These are phyloP conservation scores for Blastocystis sp. DNA, from an alignment of 352 stramenopile genomes.

Conservation along the genomic window DNA sequence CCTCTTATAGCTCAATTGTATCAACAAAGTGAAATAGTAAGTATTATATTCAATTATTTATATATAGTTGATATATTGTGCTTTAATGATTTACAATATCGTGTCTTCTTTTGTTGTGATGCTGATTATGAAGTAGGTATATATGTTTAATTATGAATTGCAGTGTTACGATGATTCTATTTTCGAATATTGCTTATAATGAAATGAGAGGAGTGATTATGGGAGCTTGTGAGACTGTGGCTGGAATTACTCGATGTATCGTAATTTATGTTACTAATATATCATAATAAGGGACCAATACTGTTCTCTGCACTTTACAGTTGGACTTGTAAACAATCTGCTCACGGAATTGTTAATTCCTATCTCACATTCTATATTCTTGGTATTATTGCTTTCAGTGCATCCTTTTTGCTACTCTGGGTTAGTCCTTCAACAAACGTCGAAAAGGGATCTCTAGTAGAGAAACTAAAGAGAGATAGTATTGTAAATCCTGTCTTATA, in stretches of 20 bases:
- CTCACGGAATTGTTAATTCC: not conserved
- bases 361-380: slow-evolving; percentile 2
- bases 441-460: not conserved
- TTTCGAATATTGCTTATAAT: not conserved
- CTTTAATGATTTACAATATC: not conserved
- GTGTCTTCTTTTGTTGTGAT: not conserved
- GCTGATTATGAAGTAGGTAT: slow-evolving; percentile 11
- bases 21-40: not conserved
- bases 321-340: not conserved
- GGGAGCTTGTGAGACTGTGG: not conserved
- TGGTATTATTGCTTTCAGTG: not conserved
- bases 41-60: not conserved
- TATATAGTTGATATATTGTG: not conserved
- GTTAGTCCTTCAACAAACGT: not conserved
- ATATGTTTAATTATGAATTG: no score
- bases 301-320: not conserved
- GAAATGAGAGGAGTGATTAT: not conserved
- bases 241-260: not conserved
- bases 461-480: not conserved
- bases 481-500: no score
- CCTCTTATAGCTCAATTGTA: not conserved
- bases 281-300: not conserved
- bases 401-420: not conserved
- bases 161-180: slow-evolving; percentile 18
- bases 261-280: not conserved